Evolutionary conservation across 306 rosid genomes (phyloP), one percentile per base, ranked within the genome.

Genomic region (Arachis hypogaea): DNA sequence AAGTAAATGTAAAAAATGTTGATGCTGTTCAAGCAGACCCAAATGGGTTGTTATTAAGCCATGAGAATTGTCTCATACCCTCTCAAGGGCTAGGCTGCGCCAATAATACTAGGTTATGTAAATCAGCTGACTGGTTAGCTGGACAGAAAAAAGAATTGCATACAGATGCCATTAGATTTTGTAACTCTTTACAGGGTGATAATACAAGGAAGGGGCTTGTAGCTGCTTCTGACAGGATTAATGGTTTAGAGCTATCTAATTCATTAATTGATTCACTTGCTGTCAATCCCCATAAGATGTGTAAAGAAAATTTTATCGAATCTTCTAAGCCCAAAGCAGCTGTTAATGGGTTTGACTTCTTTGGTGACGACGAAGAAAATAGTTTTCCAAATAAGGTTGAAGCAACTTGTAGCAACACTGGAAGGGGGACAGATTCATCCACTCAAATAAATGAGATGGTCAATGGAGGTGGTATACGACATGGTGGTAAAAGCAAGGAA

Each of bases 401-500:
- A 79, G 64, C 79, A 56, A 64, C 65, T 78, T 57, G 30, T 50
- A 77, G 64, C 63, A 62, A 74, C 69, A 45, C 4, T 63, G 88
- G 78, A 45, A 46, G 63, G 62, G 83, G 84, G 46, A 73, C 79
- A 72, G 87, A 79, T 68, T 81, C 82, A 67, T 61, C 71, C 7
- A 68, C n/a, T 56, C 81, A 86, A 58, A 56, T 75, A 85, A 76
- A 76, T 43, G 84, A 86, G 78, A 54, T 66, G 5, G 74, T 59
- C 33, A 55, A 64, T 72, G 74, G 82, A 69, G 84, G 72, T 62
- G 58, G 44, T 70, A 50, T 74, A 72, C 72, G 74, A 42, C 65
- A 69, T 71, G 88, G 78, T 76, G 84, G 55, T 73, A 77, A 81
- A 50, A 70, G 75, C 36, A 90, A 88, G 85, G 71, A 80, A 69